Evolutionary conservation across 305 asterid genomes (phyloP).

Genomic region (Solanum hybrid): DNA sequence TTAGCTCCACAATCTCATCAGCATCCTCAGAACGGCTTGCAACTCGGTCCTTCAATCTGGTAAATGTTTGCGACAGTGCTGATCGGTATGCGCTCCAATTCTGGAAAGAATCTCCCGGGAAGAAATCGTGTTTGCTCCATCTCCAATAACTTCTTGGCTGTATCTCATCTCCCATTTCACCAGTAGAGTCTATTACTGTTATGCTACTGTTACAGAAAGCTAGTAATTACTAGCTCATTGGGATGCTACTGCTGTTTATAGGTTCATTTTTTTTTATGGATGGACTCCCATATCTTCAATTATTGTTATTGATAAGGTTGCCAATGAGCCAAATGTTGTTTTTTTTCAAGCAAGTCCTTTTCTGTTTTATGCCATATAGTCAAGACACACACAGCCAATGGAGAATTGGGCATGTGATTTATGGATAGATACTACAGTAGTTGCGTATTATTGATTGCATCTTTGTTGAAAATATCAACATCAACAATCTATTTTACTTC

Average conservation of each 20-base stretch:
- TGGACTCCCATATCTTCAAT: background rate
- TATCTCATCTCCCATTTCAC: constrained; percentile 16
- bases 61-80: constrained; percentile 26
- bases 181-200: constrained; percentile 21
- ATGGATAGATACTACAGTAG: background rate
- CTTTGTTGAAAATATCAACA: background rate
- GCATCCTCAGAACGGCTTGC: constrained; percentile 14
- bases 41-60: constrained; percentile 19
- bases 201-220: background rate
- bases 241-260: background rate
- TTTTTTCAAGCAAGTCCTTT: background rate
- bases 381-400: background rate
- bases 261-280: background rate
- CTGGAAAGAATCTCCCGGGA: constrained; percentile 55
- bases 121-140: constrained; percentile 65
- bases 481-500: background rate
- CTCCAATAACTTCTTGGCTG: constrained; percentile 66
- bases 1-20: constrained; percentile 28
- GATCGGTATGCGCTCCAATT: constrained; percentile 33
- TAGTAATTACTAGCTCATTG: background rate
- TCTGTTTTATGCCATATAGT: background rate
- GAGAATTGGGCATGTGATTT: background rate
- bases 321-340: background rate
- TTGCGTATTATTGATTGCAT: background rate
- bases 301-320: background rate